A percentile compares a stretch with the other conserved stretches of the same genome.
Evolutionary conservation across 164 flowering plant genomes (phyloP).

Genomic region (Dillenia turbinata): DNA sequence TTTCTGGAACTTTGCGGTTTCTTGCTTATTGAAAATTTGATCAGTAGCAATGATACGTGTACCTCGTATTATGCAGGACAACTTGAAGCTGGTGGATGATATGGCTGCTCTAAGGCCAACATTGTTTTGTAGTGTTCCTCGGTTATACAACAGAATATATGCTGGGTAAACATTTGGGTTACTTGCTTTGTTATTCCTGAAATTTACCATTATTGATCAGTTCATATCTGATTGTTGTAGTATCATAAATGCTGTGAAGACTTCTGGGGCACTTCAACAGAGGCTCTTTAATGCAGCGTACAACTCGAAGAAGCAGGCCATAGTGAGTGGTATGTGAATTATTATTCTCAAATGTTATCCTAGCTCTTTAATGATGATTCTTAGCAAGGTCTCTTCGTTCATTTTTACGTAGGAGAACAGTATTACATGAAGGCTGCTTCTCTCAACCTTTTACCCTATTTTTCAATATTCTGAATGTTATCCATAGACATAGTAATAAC

Average conservation of each 20-base stretch:
- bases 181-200: background rate
- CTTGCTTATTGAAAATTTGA: too few species aligned
- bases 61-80: slow-evolving; percentile 53
- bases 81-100: slow-evolving; percentile 92
- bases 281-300: slow-evolving; percentile 86
- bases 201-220: too few species aligned
- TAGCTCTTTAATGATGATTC: too few species aligned
- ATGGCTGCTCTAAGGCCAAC: slow-evolving; percentile 88
- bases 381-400: too few species aligned
- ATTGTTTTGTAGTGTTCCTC: slow-evolving; percentile 91
- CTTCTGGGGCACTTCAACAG: slow-evolving; percentile 78
- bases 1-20: too few species aligned
- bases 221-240: slow-evolving; percentile 24
- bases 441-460: too few species aligned
- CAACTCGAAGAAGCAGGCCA: slow-evolving; percentile 89
- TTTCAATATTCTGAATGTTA: too few species aligned
- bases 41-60: too few species aligned
- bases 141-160: slow-evolving; percentile 87
- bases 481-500: too few species aligned
- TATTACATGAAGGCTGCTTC: too few species aligned
- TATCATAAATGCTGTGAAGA: slow-evolving; percentile 78
- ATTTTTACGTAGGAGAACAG: too few species aligned
- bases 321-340: slow-evolving; percentile 56
- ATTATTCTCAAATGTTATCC: too few species aligned
- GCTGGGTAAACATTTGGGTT: slow-evolving; percentile 41